These are phyloP conservation scores for Discostella stelligeroides DNA, from an alignment of 108 stramenopile species.

Conservation along the genomic window DNA sequence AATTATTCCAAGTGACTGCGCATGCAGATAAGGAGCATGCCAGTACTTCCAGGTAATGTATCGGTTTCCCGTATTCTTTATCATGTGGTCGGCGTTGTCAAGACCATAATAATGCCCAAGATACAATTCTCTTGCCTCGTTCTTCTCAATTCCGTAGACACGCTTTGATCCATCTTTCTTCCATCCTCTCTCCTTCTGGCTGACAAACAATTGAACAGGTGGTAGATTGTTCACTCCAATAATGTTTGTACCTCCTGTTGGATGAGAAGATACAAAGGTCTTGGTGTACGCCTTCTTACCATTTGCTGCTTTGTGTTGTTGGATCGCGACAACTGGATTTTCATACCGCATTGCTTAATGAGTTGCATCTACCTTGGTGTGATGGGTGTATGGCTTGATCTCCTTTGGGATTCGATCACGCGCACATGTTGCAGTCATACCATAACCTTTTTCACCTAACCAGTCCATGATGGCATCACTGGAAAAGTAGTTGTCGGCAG, in stretches of 20 bases:
- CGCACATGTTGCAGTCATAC: too few relatives aligned
- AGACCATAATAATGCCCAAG: conserved; percentile 7
- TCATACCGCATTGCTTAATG: not conserved
- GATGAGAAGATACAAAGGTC: conserved; percentile 19
- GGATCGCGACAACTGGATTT: conserved; percentile 17
- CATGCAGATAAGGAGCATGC: too few relatives aligned
- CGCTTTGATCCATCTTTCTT: conserved; percentile 1
- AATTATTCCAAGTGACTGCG: conserved; percentile 3
- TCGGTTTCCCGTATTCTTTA: not conserved
- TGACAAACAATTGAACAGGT: conserved; percentile 1
- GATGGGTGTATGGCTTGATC: too few relatives aligned
- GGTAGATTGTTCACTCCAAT: too few relatives aligned
- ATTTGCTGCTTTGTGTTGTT: conserved; percentile 1
- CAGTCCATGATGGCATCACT: too few relatives aligned
- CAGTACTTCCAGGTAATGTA: conserved; percentile 22
- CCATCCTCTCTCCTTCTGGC: not conserved
- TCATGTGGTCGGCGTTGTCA: conserved; percentile 13
- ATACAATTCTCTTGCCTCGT: conserved; percentile 7
- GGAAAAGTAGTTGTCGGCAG: too few relatives aligned
- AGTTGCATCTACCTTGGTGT: not conserved
- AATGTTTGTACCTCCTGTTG: conserved; percentile 11
- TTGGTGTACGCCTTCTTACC: conserved; percentile 3
- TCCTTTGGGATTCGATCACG: too few relatives aligned
- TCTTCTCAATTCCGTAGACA: conserved; percentile 17
- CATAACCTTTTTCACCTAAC: too few relatives aligned